Base-by-base conservation (phyloP, 192 early-diverging fungal genomes). In the Gonapodya prolifera region DNA sequence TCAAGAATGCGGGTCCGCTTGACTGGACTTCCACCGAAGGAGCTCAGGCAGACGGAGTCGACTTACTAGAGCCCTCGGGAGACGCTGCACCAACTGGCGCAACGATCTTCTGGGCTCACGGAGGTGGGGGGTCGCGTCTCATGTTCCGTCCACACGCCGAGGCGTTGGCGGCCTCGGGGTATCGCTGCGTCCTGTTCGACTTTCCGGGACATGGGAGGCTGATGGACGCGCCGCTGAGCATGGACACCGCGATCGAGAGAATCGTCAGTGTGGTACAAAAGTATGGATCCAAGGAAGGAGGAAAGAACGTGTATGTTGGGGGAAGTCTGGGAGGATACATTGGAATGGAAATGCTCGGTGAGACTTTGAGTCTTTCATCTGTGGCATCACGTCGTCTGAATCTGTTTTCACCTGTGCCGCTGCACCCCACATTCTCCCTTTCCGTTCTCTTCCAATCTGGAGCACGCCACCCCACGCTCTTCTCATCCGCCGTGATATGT, bases 291-390 rank as follows among this genome's bases (percentile, higher is more conserved):
- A 23, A 34, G 35, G 29, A 80, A 30, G 76, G 34, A 1, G 73
- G 16, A 1, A 79, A 45, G 79, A 32, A 71, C 35, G 30, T 80
- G 2, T 80, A 80, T 73, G 75, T 80, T 17, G 80, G 80, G 13
- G 80, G 80, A 13, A 77, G 75, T 2, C 30, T 80, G 70, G 80
- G 80, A 23, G 80, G 76, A 1, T 80, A 80, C 34, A 80, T 80
- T 34, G 80, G 80, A 29, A 80, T 80, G 80, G 80, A 80, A 69
- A 32, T 80, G 2, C 80, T 80, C 28, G 80, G 71, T 73, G 71
- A 73, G n/a, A n/a, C n/a, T n/a, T n/a, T n/a, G n/a, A n/a, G n/a
- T n/a, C n/a, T n/a, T n/a, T n/a, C n/a, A n/a, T n/a, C n/a, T n/a
- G n/a, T n/a, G n/a, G n/a, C n/a, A n/a, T n/a, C n/a, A n/a, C n/a